Evolutionary conservation across 2,329 filamentous ascomycete species (phyloP).

Genomic region (Colletotrichum viniferum): DNA sequence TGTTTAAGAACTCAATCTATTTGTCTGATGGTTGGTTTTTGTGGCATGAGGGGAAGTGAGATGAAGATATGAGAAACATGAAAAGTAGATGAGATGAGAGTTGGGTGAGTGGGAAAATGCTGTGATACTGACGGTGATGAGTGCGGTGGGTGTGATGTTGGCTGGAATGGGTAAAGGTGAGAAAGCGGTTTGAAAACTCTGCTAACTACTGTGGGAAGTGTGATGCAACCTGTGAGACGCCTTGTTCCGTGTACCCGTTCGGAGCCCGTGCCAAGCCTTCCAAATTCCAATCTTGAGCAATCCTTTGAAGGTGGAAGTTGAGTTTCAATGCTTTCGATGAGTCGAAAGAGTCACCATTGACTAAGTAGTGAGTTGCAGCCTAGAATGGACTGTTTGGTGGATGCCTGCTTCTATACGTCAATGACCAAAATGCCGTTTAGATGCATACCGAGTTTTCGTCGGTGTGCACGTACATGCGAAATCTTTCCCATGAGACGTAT

Average conservation of each 20-base stretch:
- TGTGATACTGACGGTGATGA: neutral
- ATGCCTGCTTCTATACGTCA: neutral
- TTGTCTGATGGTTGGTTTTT: neutral
- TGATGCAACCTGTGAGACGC: neutral
- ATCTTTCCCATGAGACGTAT: neutral
- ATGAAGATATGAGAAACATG: neutral
- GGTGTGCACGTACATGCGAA: neutral
- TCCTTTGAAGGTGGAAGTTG: neutral
- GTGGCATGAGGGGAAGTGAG: neutral
- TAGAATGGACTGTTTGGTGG: neutral
- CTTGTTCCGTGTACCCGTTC: neutral
- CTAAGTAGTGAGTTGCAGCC: neutral
- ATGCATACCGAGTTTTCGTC: neutral
- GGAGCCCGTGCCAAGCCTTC: neutral
- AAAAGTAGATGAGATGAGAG: neutral
- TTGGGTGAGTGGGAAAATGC: neutral
- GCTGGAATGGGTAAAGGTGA: neutral
- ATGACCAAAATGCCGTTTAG: neutral
- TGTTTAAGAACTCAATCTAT: conserved; percentile 5
- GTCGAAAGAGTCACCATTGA: neutral
- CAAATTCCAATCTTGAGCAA: neutral
- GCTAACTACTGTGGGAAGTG: neutral
- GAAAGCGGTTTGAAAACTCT: neutral
- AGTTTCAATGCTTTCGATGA: neutral
- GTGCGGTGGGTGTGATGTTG: neutral